A percentile compares a stretch with the other conserved stretches of the same genome.
Evolutionary conservation across 345 rosid species (phyloP).

Genomic region (Dovyalis caffra): DNA sequence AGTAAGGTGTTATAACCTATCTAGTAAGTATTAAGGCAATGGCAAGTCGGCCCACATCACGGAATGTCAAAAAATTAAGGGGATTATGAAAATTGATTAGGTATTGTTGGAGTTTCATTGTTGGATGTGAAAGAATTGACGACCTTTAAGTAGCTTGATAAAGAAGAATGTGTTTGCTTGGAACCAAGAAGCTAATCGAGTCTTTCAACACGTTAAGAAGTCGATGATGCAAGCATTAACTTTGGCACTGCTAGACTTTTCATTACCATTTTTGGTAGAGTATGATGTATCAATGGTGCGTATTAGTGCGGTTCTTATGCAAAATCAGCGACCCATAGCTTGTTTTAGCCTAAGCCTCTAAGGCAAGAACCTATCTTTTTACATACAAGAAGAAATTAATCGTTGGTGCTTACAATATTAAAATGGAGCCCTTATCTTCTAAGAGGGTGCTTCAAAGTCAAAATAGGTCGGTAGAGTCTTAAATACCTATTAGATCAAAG

Average conservation of each 20-base stretch:
- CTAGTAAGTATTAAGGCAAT: background rate
- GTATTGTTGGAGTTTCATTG: no score
- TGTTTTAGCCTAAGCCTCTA: background rate
- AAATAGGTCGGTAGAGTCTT: background rate
- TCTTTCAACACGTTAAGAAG: background rate
- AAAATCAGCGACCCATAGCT: background rate
- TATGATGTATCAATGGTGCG: background rate
- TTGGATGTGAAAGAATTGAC: no score
- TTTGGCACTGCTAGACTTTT: background rate
- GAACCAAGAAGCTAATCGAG: background rate
- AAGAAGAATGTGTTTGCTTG: background rate
- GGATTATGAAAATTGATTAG: no score
- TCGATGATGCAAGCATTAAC: background rate
- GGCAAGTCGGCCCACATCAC: background rate
- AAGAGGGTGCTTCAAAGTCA: background rate
- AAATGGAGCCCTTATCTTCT: background rate
- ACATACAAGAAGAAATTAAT: background rate
- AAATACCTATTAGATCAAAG: background rate
- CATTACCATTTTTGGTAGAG: background rate
- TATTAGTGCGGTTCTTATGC: background rate
- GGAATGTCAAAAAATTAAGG: no score
- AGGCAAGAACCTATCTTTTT: background rate
- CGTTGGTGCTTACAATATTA: background rate
- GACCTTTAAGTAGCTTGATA: background rate
- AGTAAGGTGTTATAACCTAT: background rate